phyloP scores from a whole-genome alignment of 2,329 filamentous ascomycete species.

The Aureobasidium zeae region DNA sequence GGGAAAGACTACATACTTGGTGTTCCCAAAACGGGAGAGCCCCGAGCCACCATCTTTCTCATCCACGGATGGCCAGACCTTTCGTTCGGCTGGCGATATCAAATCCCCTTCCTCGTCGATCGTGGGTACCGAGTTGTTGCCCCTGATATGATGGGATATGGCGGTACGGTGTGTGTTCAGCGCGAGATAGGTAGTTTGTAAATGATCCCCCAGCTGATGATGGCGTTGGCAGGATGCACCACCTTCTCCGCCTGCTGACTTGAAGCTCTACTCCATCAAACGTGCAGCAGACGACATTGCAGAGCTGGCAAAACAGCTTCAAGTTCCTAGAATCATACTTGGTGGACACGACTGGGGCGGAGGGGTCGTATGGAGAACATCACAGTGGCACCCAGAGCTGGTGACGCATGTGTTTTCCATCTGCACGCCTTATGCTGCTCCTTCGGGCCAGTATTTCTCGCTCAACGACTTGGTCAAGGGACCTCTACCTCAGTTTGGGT shows the following conservation, averaged over 20 bases:
- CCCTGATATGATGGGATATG: constrained; percentile 82
- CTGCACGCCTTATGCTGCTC: constrained; percentile 59
- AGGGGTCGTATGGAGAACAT: constrained; percentile 62
- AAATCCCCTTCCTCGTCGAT: constrained; percentile 66
- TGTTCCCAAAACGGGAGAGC: constrained; percentile 35
- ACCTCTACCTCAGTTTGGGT: constrained; percentile 61
- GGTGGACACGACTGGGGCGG: constrained; percentile 95
- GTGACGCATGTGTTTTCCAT: constrained; percentile 68
- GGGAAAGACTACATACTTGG: constrained; percentile 44
- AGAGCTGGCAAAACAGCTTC: constrained; percentile 54
- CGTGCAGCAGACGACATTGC: constrained; percentile 65
- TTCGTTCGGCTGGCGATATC: constrained; percentile 77
- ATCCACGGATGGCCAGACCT: constrained; percentile 78
- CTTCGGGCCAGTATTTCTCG: constrained; percentile 31
- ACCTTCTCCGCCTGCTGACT: constrained; percentile 14
- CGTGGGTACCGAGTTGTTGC: constrained; percentile 70
- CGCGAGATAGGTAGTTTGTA: background rate
- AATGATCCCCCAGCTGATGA: background rate
- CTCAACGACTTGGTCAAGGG: constrained; percentile 51
- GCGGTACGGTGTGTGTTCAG: constrained; percentile 52
- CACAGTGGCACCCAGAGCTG: constrained; percentile 63
- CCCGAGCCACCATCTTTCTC: constrained; percentile 46
- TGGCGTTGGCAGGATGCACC: constrained; percentile 12
- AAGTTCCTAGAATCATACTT: constrained; percentile 56
- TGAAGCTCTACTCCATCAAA: constrained; percentile 37